Percentiles rank a stretch among this genome's conserved stretches.
Conservation (phyloP, 345 rosid species). For the Citrus inodora region DNA sequence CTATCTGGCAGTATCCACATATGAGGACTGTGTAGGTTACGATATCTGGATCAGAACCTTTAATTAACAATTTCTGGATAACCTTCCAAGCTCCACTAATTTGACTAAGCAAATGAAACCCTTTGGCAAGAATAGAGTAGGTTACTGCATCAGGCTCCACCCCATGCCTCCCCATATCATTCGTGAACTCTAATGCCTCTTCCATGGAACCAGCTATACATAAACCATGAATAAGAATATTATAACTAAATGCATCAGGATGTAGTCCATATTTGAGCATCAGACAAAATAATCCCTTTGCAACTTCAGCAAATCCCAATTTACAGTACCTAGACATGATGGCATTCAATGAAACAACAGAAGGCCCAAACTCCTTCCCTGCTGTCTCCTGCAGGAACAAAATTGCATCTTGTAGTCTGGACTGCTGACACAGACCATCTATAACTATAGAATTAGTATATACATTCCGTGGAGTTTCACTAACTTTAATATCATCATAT, state of each 20-base stretch:
- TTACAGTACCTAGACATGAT: constrained; percentile 66
- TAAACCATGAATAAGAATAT: constrained; percentile 75
- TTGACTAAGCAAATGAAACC: constrained; percentile 49
- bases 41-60: constrained; percentile 55
- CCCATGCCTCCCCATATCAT: constrained; percentile 60
- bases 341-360: constrained; percentile 65
- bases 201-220: constrained; percentile 63
- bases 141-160: constrained; percentile 72
- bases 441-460: constrained; percentile 59
- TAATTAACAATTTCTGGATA: constrained; percentile 40
- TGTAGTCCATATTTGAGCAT: constrained; percentile 68
- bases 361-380: constrained; percentile 45
- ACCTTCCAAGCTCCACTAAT: constrained; percentile 46
- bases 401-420: constrained; percentile 58
- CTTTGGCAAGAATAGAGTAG: constrained; percentile 61
- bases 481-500: constrained; percentile 41
- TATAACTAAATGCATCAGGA: constrained; percentile 68
- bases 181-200: constrained; percentile 57
- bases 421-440: constrained; percentile 67
- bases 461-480: constrained; percentile 33
- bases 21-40: constrained; percentile 52
- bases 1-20: constrained; percentile 57
- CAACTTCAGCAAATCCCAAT: constrained; percentile 60
- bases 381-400: constrained; percentile 41
- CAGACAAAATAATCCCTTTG: constrained; percentile 64